Conservation (phyloP, 148 eudicot species). For the Heliosperma pusillum region DNA sequence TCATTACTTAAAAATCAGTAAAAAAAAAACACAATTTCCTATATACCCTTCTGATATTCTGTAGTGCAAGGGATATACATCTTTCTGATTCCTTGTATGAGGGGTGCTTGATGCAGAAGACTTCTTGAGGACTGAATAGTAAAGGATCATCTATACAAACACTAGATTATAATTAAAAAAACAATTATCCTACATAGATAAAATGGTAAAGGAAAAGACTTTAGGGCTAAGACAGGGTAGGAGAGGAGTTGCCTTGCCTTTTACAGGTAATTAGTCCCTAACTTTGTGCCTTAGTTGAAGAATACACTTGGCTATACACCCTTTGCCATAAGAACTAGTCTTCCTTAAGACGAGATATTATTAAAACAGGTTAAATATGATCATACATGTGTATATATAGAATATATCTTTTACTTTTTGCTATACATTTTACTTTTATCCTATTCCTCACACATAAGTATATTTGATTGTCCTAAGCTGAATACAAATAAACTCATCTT, state of each 20-base stretch:
- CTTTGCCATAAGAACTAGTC: no score
- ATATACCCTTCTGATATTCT: background rate
- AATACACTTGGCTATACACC: conserved; percentile 11
- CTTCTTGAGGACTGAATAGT: conserved; percentile 34
- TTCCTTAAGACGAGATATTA: no score
- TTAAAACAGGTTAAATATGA: no score
- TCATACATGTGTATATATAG: no score
- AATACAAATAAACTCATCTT: no score
- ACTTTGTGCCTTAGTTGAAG: conserved; percentile 7
- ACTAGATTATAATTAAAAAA: background rate
- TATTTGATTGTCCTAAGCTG: no score
- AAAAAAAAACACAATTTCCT: background rate
- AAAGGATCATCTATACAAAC: conserved; percentile 39
- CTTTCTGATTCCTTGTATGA: conserved; percentile 28
- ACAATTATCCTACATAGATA: background rate
- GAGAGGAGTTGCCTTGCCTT: conserved; percentile 35
- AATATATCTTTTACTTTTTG: no score
- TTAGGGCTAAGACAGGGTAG: conserved; percentile 42
- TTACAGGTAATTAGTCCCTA: conserved; percentile 25
- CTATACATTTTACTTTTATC: no score
- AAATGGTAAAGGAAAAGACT: conserved; percentile 26
- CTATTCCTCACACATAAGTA: no score
- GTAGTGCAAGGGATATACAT: no score
- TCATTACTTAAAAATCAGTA: no score
- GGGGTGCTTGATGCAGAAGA: conserved; percentile 53